These are phyloP conservation scores for Brachypodium distachyon DNA, from an alignment of 202 grass and related monocot genomes.

Conservation along the genomic window DNA sequence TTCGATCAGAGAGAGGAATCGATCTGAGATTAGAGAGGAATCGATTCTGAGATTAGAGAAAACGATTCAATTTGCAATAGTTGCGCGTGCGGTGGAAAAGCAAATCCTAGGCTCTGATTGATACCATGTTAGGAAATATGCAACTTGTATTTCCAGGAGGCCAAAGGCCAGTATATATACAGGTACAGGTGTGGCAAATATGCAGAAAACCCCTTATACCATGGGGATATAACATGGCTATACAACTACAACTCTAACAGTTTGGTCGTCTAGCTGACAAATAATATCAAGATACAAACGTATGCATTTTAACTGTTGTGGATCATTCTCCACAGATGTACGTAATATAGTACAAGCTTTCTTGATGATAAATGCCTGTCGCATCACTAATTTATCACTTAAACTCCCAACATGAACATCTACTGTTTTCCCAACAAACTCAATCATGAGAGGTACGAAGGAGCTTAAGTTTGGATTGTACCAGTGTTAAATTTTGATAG, in stretches of 20 bases:
- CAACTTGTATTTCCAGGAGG: too few relatives aligned
- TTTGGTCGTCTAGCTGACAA: not conserved
- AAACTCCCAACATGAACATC: not conserved
- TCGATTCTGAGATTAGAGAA: too few relatives aligned
- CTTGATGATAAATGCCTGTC: not conserved
- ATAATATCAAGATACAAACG: not conserved
- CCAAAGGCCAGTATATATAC: too few relatives aligned
- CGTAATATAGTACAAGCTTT: not conserved
- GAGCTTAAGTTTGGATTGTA: not conserved
- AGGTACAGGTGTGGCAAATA: too few relatives aligned
- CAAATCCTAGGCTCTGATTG: too few relatives aligned
- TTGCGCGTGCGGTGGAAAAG: too few relatives aligned
- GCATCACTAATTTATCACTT: not conserved
- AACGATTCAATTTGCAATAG: too few relatives aligned
- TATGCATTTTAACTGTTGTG: not conserved
- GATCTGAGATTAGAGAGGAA: too few relatives aligned
- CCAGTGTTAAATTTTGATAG: not conserved
- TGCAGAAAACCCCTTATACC: too few relatives aligned
- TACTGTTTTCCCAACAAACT: not conserved
- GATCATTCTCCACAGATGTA: not conserved
- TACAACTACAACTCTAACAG: not conserved
- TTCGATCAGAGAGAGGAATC: too few relatives aligned
- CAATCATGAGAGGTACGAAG: not conserved
- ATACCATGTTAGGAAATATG: too few relatives aligned
- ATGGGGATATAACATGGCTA: too few relatives aligned